These are phyloP conservation scores for Ophiostoma triangulosporum DNA, from an alignment of 2,329 filamentous ascomycete genomes.

Conservation along the genomic window DNA sequence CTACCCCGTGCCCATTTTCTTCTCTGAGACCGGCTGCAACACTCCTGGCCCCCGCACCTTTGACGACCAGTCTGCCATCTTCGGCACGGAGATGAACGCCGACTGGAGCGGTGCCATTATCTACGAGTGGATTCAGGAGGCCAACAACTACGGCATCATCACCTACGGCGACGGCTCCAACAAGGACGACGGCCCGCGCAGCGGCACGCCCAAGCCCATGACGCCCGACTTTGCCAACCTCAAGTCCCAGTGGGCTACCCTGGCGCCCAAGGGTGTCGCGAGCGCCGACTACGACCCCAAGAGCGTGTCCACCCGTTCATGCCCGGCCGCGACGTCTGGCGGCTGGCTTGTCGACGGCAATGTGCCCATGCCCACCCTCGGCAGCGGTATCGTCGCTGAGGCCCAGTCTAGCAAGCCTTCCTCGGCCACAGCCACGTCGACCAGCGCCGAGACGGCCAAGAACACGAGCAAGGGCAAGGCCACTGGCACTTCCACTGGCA, in stretches of 20 bases:
- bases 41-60: slow-evolving; percentile 47
- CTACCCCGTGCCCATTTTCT: slow-evolving; percentile 77
- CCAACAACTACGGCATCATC: slow-evolving; percentile 71
- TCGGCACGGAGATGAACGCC: slow-evolving; percentile 57
- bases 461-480: neutral
- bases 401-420: neutral
- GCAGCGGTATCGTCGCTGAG: slow-evolving; percentile 29
- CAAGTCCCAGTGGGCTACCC: slow-evolving; percentile 59
- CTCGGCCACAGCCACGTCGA: neutral
- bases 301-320: slow-evolving; percentile 48
- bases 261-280: slow-evolving; percentile 55
- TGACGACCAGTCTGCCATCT: slow-evolving; percentile 62
- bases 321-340: slow-evolving; percentile 53
- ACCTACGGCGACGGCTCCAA: slow-evolving; percentile 50
- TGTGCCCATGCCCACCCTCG: slow-evolving; percentile 55
- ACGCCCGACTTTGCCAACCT: slow-evolving; percentile 69
- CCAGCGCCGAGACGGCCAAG: neutral
- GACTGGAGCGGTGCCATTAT: slow-evolving; percentile 66
- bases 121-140: slow-evolving; percentile 83
- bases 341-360: slow-evolving; percentile 64
- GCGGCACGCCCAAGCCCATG: slow-evolving; percentile 60
- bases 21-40: slow-evolving; percentile 82
- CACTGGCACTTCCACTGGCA: too few species aligned
- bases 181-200: slow-evolving; percentile 54
- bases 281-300: slow-evolving; percentile 51